phyloP scores from a whole-genome alignment of 257 asterid species.

The Solanum gandarillasii region DNA sequence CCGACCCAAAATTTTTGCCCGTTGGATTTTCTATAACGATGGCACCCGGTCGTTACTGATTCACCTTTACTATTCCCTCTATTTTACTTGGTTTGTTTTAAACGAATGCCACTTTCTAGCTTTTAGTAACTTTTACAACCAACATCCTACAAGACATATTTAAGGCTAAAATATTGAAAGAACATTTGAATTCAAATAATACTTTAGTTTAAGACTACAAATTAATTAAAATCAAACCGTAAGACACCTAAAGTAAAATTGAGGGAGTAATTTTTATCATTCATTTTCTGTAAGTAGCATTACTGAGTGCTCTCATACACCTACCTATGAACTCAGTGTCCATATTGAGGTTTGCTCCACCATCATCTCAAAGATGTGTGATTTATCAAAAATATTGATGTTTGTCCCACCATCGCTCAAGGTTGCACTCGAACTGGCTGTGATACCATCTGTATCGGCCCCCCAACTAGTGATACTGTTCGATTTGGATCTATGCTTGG shows the following conservation, averaged over 20 bases:
- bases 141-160: not conserved
- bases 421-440: not conserved
- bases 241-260: not conserved
- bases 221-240: not conserved
- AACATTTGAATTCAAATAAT: not conserved
- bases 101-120: not conserved
- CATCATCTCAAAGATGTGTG: not conserved
- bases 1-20: too few species aligned
- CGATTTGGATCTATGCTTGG: not conserved
- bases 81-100: not conserved
- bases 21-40: too few species aligned
- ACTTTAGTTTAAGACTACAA: not conserved
- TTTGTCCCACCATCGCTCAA: not conserved
- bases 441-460: not conserved
- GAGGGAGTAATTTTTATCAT: not conserved
- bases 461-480: not conserved
- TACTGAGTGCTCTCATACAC: not conserved
- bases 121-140: not conserved
- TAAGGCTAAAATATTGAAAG: not conserved
- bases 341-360: not conserved
- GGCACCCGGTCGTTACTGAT: too few species aligned
- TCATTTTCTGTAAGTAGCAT: not conserved
- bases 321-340: not conserved
- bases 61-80: not conserved
- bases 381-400: not conserved